phyloP scores from a whole-genome alignment of 1,284 basidiomycete species.

The Golubevia sp. region DNA sequence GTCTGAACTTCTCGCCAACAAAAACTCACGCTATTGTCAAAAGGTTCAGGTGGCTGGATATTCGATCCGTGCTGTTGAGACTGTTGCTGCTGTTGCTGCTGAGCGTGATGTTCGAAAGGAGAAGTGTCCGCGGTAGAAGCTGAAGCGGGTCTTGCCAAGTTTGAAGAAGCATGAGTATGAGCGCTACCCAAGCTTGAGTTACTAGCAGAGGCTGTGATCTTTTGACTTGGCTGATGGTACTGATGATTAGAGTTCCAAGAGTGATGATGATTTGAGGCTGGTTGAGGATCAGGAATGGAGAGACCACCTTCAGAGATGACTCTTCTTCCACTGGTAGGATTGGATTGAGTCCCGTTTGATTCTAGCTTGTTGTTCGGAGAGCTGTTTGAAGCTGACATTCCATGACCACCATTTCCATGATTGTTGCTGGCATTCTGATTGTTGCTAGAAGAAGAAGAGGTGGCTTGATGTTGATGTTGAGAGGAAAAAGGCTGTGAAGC shows the following conservation, averaged over 20 bases:
- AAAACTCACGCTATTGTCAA: constrained; percentile 11
- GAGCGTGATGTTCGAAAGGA: constrained; percentile 9
- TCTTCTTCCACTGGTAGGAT: no score
- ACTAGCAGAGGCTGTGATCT: background rate
- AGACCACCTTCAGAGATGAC: no score
- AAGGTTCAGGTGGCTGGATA: background rate
- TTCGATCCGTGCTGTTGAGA: background rate
- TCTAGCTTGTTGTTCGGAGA: constrained; percentile 1
- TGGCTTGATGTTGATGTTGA: constrained; percentile 7
- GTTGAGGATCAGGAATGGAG: no score
- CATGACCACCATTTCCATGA: background rate
- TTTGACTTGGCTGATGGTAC: constrained; percentile 13
- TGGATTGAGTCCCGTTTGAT: no score
- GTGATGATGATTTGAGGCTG: constrained; percentile 6
- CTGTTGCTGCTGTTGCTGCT: constrained; percentile 11
- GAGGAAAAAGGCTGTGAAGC: constrained; percentile 1
- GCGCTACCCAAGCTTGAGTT: constrained; percentile 5
- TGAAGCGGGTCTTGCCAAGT: no score
- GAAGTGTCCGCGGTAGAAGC: constrained; percentile 8
- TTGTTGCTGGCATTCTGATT: background rate
- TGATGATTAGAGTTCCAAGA: no score
- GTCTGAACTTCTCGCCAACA: no score
- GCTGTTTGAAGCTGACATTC: constrained; percentile 10
- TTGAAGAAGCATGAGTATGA: constrained; percentile 2
- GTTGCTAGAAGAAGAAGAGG: constrained; percentile 3